Conservation (phyloP, 73 alveolate genomes). For the Paraurostyla sp. region DNA sequence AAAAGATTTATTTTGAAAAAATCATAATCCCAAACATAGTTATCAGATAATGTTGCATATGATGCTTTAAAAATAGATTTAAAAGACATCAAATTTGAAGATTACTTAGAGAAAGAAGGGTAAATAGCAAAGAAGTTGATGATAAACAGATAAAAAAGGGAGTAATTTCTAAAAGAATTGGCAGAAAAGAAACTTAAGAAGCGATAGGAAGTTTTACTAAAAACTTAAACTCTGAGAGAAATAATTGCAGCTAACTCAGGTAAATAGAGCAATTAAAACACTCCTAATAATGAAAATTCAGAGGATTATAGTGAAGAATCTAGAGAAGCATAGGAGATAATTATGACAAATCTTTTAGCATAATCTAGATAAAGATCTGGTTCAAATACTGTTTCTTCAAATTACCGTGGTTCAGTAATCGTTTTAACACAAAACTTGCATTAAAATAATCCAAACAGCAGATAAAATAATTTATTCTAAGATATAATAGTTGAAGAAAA, state of each 20-base stretch:
- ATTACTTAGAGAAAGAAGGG: conserved; percentile 7
- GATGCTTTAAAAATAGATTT: not conserved
- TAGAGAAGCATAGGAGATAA: too few relatives aligned
- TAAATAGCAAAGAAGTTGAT: not conserved
- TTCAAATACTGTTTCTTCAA: not conserved
- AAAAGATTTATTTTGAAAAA: not conserved
- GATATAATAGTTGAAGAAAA: conserved; percentile 5
- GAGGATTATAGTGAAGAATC: too few relatives aligned
- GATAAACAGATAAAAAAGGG: not conserved
- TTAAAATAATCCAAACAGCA: too few relatives aligned
- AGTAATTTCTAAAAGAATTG: not conserved
- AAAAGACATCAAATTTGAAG: conserved; percentile 3
- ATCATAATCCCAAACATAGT: not conserved
- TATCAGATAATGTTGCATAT: too few relatives aligned
- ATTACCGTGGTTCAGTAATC: too few relatives aligned
- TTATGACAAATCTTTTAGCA: too few relatives aligned
- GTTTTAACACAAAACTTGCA: too few relatives aligned
- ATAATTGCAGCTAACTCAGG: too few relatives aligned
- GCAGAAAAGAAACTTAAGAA: not conserved
- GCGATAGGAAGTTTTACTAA: not conserved
- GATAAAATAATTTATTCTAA: not conserved
- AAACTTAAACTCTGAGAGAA: not conserved
- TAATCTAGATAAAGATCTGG: not conserved
- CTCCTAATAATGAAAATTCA: too few relatives aligned
- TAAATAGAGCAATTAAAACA: too few relatives aligned